Evolutionary conservation across 163 green algal species (phyloP).

Genomic region (Trebouxia gelatinosa): DNA sequence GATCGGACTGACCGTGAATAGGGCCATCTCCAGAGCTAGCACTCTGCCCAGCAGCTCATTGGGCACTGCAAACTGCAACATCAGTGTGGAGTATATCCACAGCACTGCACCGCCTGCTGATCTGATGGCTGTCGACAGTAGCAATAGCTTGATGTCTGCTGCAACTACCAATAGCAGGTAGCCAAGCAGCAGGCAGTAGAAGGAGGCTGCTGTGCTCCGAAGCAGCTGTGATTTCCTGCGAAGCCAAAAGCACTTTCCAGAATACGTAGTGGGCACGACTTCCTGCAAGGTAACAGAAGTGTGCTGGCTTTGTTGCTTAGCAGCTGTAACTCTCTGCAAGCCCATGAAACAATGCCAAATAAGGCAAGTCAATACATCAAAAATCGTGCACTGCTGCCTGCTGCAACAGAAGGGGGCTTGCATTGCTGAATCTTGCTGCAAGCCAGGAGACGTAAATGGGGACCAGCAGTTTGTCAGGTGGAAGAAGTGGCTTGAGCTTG

Average conservation of each 20-base stretch:
- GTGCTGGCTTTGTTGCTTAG: no score
- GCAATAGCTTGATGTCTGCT: constrained; percentile 35
- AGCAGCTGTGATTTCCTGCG: constrained; percentile 35
- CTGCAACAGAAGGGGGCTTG: no score
- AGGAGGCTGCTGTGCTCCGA: constrained; percentile 33
- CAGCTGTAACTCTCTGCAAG: no score
- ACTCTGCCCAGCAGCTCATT: constrained; percentile 48
- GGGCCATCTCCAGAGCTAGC: constrained; percentile 53
- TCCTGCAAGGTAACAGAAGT: no score
- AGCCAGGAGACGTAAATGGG: no score
- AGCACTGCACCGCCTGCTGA: constrained; percentile 38
- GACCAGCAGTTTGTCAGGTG: no score
- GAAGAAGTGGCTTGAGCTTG: no score
- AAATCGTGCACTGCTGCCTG: no score
- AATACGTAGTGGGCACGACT: no score
- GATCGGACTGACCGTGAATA: constrained; percentile 38
- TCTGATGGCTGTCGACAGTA: constrained; percentile 40
- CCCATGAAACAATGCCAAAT: no score
- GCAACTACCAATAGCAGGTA: constrained; percentile 41
- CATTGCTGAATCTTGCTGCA: no score
- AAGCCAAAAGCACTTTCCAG: background rate
- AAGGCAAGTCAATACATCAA: no score
- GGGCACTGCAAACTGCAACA: constrained; percentile 47
- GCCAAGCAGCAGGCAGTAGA: constrained; percentile 36
- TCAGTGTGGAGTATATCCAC: constrained; percentile 54